Base-by-base conservation (phyloP, 2,329 filamentous ascomycete species). In the Chrysoporthe austroafricana region DNA sequence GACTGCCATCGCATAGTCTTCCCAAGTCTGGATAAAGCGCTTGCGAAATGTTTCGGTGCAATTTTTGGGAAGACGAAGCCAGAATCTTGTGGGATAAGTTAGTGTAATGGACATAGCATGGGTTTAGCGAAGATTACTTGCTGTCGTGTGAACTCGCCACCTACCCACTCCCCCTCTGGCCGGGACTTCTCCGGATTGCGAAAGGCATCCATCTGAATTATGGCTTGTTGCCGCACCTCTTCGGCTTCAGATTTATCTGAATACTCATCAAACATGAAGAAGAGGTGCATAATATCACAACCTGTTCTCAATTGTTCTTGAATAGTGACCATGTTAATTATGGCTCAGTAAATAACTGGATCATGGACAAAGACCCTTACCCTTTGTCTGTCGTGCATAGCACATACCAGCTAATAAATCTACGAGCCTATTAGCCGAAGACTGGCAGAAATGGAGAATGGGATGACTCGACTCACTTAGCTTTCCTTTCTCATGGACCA, bases 231-330 rank as follows among this genome's bases (percentile, higher is more conserved):
- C 61, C 63, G 64, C 14, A 70, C 66, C 26, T 71, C 70, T 16
- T 56, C 67, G 5, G 70, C 56, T 8, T 50, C 44, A 13, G 63
- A 62, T 43, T 68, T 70, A 60, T 72, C 71, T 18, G 70, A 71
- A 52, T 70, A 64, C 58, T 72, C 71, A 34, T 72, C 69, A 36
- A 72, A 71, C 62, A 72, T 69, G 64, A 72, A 72, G 66, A 72
- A 72, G 8, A 72, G 52, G 36, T 71, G 66, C 71, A 72, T 72
- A 1, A 72, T 14, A 52, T 72, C 71, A 18, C 71, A 71, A 8
- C 68, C 70, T 5, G 63, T 59, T 26, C 68, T 67, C 18, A 72
- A n/a, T 42, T 72, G 69, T 21, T 72, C 71, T 72, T 26, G 26
- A 26, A 26, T 26, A 26, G 26, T 26, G 26, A 2, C 26, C 26